Evolutionary conservation across 768 basidiomycete species (phyloP).

Genomic region (Russula emetica): DNA sequence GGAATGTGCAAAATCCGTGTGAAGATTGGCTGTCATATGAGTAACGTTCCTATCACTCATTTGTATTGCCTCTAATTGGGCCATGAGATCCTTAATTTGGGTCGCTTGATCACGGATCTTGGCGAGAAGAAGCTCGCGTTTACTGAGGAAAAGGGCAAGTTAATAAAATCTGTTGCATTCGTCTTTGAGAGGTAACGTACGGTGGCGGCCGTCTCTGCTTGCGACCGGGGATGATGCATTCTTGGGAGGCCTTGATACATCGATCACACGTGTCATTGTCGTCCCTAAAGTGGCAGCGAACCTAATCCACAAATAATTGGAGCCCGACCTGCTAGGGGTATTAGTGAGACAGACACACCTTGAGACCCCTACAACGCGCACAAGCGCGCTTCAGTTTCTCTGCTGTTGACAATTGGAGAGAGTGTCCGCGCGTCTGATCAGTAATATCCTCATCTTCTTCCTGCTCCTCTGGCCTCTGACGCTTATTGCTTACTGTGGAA

Average conservation of each 20-base stretch:
- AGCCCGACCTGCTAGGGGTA: not conserved
- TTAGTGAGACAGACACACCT: constrained; percentile 9
- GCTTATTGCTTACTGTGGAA: constrained; percentile 16
- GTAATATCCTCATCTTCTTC: constrained; percentile 19
- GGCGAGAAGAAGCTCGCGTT: constrained; percentile 74
- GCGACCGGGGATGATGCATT: constrained; percentile 78
- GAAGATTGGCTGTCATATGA: constrained; percentile 22
- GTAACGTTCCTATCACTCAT: constrained; percentile 18
- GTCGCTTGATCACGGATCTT: constrained; percentile 72
- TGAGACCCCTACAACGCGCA: constrained; percentile 27
- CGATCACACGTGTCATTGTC: constrained; percentile 74
- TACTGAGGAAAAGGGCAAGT: constrained; percentile 40
- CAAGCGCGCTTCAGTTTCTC: constrained; percentile 28
- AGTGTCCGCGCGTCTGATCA: not conserved
- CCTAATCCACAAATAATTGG: constrained; percentile 39
- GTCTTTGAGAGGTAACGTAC: constrained; percentile 42
- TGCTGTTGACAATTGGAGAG: constrained; percentile 1
- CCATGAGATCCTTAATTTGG: constrained; percentile 68
- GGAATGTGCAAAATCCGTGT: constrained; percentile 26
- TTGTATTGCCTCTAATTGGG: constrained; percentile 53
- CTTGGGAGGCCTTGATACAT: constrained; percentile 63
- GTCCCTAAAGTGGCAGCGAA: constrained; percentile 71
- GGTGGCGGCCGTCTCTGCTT: constrained; percentile 77
- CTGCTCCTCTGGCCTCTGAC: constrained; percentile 24
- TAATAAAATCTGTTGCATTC: not conserved